Evolutionary conservation across 768 basidiomycete species (phyloP), one percentile per base, ranked within the genome.

Genomic region (Terana coerulea): DNA sequence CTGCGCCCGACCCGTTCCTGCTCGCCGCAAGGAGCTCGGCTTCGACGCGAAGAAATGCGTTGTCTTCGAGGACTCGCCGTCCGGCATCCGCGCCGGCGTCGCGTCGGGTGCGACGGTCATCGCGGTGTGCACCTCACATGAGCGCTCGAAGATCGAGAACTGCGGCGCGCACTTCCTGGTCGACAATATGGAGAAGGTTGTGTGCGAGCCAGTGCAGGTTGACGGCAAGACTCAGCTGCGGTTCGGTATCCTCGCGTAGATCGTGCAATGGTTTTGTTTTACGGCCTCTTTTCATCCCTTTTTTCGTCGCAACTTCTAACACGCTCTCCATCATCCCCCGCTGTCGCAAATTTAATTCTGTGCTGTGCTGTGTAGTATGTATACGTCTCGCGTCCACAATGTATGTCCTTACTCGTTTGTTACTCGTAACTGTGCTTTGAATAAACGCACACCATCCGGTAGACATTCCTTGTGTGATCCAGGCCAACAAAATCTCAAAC

Each of bases 51-150:
- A 73, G 42, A 75, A 77, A 15, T 86, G 84, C 55, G 76, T 91
- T 57, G 88, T 91, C 25, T 81, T 91, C 45, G 88, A 89, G 61
- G 88, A 91, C 61, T 88, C 80, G 37, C 75, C 81, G 26, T 74
- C 74, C 47, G 78, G 86, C 19, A 83, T 91, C 62, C 72, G 73
- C 25, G 79, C 86, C 0, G 88, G 88, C 10, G 77, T 86, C 29
- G 86, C 86, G 0, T 80, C 83, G 28, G 88, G 88, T 28, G 81
- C 84, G 11, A 83, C 75, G 10, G 86, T 88, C 21, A 74, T 91
- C 34, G 88, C 88, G 3, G 75, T 89, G 8, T 88, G 86, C 71
- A 91, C 88, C 8, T 80, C 78, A 48, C 88, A 90, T 60, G 75
- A 79, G 57, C 69, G 83, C 48, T 59, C 67, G 25, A 72, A 80